These are phyloP conservation scores for Populus nigra DNA, from an alignment of 345 rosid genomes.

Conservation along the genomic window DNA sequence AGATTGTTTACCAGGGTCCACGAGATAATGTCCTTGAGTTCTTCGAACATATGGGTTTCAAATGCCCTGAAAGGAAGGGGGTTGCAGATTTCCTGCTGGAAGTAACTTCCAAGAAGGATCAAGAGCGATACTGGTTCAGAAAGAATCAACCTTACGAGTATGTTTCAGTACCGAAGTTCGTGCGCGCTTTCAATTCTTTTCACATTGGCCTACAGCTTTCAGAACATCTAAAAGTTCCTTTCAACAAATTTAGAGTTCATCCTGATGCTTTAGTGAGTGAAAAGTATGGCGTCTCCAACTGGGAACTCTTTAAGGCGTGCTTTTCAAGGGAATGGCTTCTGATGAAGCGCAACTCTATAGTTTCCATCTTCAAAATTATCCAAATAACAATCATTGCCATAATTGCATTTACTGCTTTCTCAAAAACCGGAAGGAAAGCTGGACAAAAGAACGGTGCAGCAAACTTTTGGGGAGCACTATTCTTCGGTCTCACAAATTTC, in stretches of 20 bases:
- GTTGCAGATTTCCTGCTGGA: conserved; percentile 77
- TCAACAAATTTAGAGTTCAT: conserved; percentile 51
- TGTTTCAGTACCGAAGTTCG: conserved; percentile 48
- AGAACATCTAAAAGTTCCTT: conserved; percentile 49
- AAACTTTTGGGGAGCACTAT: conserved; percentile 19
- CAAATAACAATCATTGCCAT: conserved; percentile 20
- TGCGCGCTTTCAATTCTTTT: conserved; percentile 47
- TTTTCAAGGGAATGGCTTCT: conserved; percentile 71
- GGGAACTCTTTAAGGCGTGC: conserved; percentile 67
- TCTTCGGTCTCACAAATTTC: conserved; percentile 14
- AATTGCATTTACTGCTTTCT: conserved; percentile 15
- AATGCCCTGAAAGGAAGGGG: conserved; percentile 73
- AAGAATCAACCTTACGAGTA: conserved; percentile 48
- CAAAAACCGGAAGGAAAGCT: conserved; percentile 22
- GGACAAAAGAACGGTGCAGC: conserved; percentile 11
- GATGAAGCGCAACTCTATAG: conserved; percentile 47
- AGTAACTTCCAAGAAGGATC: conserved; percentile 75
- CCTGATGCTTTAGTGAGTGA: conserved; percentile 60
- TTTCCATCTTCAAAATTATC: conserved; percentile 21
- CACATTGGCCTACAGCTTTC: conserved; percentile 45
- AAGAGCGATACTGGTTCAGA: conserved; percentile 69
- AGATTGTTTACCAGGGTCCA: conserved; percentile 70
- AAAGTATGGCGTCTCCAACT: conserved; percentile 66
- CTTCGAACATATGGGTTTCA: conserved; percentile 70
- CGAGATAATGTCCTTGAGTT: conserved; percentile 59